These are phyloP conservation scores for Lichtheimia hyalospora DNA, from an alignment of 371 early-diverging fungal genomes.

Conservation along the genomic window DNA sequence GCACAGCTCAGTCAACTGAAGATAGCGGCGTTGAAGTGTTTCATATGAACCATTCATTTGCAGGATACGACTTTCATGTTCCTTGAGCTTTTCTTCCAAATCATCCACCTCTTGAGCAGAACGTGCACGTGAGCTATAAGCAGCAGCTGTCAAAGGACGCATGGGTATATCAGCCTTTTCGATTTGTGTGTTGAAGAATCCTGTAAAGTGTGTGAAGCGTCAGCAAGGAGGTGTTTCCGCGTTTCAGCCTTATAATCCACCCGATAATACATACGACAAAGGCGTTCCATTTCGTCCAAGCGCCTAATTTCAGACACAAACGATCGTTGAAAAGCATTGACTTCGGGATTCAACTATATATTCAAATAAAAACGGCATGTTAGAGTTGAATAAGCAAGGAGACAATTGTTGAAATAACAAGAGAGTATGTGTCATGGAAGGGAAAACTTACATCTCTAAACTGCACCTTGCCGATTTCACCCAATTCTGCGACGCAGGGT, in stretches of 20 bases:
- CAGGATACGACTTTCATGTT: constrained; percentile 79
- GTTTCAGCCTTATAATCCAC: constrained; percentile 32
- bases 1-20: constrained; percentile 88
- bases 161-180: constrained; percentile 77
- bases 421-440: constrained; percentile 23
- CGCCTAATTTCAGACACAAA: constrained; percentile 91
- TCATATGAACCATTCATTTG: constrained; percentile 90
- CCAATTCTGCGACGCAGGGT: constrained; percentile 91
- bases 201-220: constrained; percentile 30
- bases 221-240: constrained; percentile 9
- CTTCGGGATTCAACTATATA: constrained; percentile 86
- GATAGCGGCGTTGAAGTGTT: constrained; percentile 77
- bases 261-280: constrained; percentile 76
- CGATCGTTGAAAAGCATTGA: constrained; percentile 96
- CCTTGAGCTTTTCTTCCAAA: constrained; percentile 78
- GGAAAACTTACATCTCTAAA: constrained; percentile 83
- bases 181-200: constrained; percentile 82
- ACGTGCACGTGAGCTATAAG: constrained; percentile 65
- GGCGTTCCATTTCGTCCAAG: constrained; percentile 92
- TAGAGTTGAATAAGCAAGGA: too few relatives aligned
- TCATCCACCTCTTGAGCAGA: constrained; percentile 94
- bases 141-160: constrained; percentile 56
- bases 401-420: too few relatives aligned
- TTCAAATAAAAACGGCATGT: constrained; percentile 45
- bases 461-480: constrained; percentile 92